These are phyloP conservation scores for Diaporthe destruens DNA, from an alignment of 2,329 filamentous ascomycete species.

Conservation along the genomic window DNA sequence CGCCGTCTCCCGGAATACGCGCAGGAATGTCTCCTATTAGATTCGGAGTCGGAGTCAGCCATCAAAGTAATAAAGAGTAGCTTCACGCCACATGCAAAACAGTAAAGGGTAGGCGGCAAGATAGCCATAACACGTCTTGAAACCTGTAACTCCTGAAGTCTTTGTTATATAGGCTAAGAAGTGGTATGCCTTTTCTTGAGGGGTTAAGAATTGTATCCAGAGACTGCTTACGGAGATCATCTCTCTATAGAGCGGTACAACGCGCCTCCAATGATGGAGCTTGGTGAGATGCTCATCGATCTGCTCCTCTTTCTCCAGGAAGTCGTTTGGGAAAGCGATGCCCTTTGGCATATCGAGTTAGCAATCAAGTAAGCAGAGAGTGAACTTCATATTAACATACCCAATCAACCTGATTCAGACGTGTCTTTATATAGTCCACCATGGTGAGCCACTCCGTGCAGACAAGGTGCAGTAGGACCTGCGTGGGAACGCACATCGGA, in stretches of 20 bases:
- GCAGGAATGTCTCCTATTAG: slow-evolving; percentile 42
- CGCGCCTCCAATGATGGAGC: slow-evolving; percentile 47
- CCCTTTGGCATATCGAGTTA: slow-evolving; percentile 35
- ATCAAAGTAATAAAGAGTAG: too few species aligned
- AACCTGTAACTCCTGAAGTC: too few species aligned
- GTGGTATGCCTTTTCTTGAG: too few species aligned
- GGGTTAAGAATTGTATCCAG: too few species aligned
- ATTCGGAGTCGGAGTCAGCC: too few species aligned
- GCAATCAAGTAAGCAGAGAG: too few species aligned
- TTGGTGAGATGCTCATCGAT: slow-evolving; percentile 45
- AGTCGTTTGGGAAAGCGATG: slow-evolving; percentile 45
- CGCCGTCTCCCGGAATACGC: slow-evolving; percentile 41
- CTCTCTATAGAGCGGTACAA: slow-evolving; percentile 47
- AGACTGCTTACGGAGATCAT: slow-evolving; percentile 43
- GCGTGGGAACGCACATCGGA: slow-evolving; percentile 43
- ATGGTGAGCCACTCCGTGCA: slow-evolving; percentile 48
- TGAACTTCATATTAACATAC: too few species aligned
- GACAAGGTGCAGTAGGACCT: slow-evolving; percentile 46
- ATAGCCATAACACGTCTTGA: too few species aligned
- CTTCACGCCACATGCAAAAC: too few species aligned
- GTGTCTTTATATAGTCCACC: slow-evolving; percentile 48
- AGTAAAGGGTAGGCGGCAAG: too few species aligned
- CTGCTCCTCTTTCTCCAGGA: slow-evolving; percentile 43
- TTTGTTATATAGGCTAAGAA: too few species aligned
- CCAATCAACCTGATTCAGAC: slow-evolving; percentile 47